These are phyloP conservation scores for Leucosporidium scottii DNA, from an alignment of 768 basidiomycete genomes.

Conservation along the genomic window DNA sequence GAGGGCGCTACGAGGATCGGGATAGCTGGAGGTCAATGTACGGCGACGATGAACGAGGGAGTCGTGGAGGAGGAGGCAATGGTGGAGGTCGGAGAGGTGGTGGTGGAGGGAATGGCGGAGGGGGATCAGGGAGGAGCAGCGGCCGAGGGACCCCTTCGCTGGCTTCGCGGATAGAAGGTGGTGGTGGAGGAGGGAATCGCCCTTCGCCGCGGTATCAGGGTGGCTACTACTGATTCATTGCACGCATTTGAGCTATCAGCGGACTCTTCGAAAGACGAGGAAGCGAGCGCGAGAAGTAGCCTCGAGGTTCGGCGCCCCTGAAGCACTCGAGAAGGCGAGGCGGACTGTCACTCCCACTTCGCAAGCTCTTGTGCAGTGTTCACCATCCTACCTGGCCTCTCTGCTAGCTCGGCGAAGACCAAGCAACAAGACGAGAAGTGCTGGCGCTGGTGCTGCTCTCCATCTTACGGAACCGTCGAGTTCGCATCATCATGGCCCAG, in stretches of 20 bases:
- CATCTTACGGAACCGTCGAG: not conserved
- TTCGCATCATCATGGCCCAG: not conserved
- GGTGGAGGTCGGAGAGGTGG: not conserved
- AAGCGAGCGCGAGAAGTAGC: too few species aligned
- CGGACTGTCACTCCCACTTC: too few species aligned
- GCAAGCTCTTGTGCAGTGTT: too few species aligned
- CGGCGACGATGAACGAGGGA: not conserved
- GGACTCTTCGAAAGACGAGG: too few species aligned
- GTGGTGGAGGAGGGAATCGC: not conserved
- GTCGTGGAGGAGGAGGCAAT: not conserved
- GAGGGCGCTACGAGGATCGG: not conserved
- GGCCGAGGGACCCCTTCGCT: too few species aligned
- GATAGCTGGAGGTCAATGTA: constrained; percentile 7
- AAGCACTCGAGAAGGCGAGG: too few species aligned
- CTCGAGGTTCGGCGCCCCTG: too few species aligned
- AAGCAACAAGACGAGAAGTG: too few species aligned
- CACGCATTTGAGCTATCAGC: too few species aligned
- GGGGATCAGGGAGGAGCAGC: constrained; percentile 1
- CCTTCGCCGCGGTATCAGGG: constrained; percentile 14
- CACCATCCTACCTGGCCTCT: too few species aligned
- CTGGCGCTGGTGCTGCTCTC: too few species aligned
- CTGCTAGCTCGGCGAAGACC: too few species aligned
- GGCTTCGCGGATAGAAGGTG: not conserved
- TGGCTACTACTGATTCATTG: constrained; percentile 6
- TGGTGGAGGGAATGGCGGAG: not conserved